Evolutionary conservation across 1,139 yeast genomes (phyloP).

Genomic region (Chernovozyma sophiae-reginae): DNA sequence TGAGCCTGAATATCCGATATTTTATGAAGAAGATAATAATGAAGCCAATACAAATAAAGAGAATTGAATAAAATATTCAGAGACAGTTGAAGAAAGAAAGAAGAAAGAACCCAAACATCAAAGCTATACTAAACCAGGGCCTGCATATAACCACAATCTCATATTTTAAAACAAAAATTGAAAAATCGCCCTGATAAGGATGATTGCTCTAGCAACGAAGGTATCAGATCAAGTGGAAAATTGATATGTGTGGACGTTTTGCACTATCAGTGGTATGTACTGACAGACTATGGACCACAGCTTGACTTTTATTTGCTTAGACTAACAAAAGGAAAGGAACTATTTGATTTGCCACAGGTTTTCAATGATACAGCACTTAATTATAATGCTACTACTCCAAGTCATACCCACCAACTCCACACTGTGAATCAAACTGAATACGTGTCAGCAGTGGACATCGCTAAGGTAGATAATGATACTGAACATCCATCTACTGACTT

Average conservation of each 20-base stretch:
- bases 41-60: too few species aligned
- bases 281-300: too few species aligned
- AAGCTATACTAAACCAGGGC: too few species aligned
- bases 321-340: constrained; percentile 13
- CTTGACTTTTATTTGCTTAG: too few species aligned
- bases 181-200: too few species aligned
- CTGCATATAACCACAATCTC: too few species aligned
- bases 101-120: too few species aligned
- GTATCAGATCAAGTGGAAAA: too few species aligned
- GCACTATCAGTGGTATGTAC: constrained; percentile 39
- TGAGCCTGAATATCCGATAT: constrained; percentile 12
- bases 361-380: constrained; percentile 23
- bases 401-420: background rate
- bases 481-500: background rate
- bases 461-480: background rate
- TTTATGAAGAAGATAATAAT: constrained; percentile 5
- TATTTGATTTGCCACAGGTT: constrained; percentile 27
- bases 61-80: too few species aligned
- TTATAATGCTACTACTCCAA: background rate
- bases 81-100: too few species aligned
- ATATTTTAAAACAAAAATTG: too few species aligned
- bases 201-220: too few species aligned
- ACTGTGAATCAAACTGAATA: background rate
- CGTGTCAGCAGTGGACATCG: background rate
- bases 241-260: constrained; percentile 50